These are phyloP conservation scores for Chaetoceros tenuissimus DNA, from an alignment of 108 stramenopile genomes.

Conservation along the genomic window DNA sequence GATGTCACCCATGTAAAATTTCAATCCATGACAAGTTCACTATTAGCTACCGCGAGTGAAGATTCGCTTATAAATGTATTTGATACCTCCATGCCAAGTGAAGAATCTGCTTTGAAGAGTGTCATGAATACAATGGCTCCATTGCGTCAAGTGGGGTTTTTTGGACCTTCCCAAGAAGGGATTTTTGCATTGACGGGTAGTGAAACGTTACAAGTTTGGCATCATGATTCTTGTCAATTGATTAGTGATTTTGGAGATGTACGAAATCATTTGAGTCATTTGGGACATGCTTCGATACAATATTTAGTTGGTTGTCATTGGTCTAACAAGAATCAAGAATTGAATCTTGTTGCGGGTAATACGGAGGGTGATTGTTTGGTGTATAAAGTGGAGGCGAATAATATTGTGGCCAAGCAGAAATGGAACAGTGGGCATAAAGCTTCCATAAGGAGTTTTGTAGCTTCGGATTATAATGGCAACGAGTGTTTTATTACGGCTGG, in stretches of 20 bases:
- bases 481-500: constrained; percentile 60
- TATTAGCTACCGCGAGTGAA: constrained; percentile 62
- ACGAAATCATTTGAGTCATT: constrained; percentile 9
- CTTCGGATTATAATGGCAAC: constrained; percentile 15
- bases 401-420: constrained; percentile 15
- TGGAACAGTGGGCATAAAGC: constrained; percentile 66
- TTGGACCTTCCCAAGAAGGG: constrained; percentile 57
- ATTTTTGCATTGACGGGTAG: constrained; percentile 71
- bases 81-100: constrained; percentile 69
- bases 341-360: constrained; percentile 60
- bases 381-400: constrained; percentile 52
- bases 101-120: constrained; percentile 64
- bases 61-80: constrained; percentile 68
- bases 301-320: constrained; percentile 60
- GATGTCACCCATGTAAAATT: constrained; percentile 70
- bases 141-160: constrained; percentile 64
- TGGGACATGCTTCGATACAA: constrained; percentile 17
- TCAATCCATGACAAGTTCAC: constrained; percentile 31
- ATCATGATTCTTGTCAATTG: constrained; percentile 26
- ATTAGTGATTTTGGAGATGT: constrained; percentile 33
- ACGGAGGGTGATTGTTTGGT: constrained; percentile 55
- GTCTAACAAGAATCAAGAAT: constrained; percentile 48
- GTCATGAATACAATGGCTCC: constrained; percentile 56
- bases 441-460: constrained; percentile 61
- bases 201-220: constrained; percentile 63